A percentile compares a stretch with the other conserved stretches of the same genome.
phyloP scores from a whole-genome alignment of 345 rosid genomes.

The Eucalyptus paniculata region DNA sequence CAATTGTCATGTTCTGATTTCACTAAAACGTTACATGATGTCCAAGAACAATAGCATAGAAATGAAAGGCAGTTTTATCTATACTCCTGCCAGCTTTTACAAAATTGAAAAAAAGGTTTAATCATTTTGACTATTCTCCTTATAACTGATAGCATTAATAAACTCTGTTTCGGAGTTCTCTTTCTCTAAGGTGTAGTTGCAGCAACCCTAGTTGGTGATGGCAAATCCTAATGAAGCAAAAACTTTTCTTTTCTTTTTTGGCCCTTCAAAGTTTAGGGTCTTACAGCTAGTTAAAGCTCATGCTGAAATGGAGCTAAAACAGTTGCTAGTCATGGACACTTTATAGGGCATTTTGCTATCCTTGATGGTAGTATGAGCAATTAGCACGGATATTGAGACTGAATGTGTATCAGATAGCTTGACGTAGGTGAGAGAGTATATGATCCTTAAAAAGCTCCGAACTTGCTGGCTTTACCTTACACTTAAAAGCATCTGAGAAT shows the following conservation, averaged over 20 bases:
- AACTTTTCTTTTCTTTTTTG: not conserved
- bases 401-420: not conserved
- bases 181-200: not conserved
- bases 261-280: not conserved
- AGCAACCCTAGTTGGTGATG: not conserved
- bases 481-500: not conserved
- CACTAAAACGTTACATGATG: not conserved
- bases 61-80: not conserved
- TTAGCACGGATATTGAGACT: not conserved
- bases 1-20: not conserved
- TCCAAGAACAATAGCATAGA: not conserved
- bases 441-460: not conserved
- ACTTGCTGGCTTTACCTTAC: not conserved
- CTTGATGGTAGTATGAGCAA: not conserved
- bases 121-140: not conserved
- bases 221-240: not conserved
- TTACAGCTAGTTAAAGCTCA: not conserved
- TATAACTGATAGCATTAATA: not conserved
- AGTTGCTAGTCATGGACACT: not conserved
- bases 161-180: not conserved
- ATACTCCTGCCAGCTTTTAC: not conserved
- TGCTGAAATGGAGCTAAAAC: not conserved
- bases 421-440: not conserved
- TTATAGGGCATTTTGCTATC: not conserved
- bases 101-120: not conserved